Evolutionary conservation across 306 rosid species (phyloP), one percentile per base, ranked within the genome.

Genomic region (Quercus engelmannii): DNA sequence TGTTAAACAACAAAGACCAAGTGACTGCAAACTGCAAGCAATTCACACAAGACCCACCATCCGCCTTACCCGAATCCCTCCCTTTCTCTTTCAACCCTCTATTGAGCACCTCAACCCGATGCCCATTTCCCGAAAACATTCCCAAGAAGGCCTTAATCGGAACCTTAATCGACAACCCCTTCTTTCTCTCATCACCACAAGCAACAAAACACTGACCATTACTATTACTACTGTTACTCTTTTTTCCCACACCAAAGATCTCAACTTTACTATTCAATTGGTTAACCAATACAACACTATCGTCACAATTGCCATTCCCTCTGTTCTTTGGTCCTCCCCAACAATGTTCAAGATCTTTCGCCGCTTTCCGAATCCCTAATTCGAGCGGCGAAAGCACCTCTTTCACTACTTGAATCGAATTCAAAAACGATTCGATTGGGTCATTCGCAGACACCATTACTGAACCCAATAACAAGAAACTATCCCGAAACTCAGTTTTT

Each of bases 301-400:
- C 73, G 46, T 41, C 46, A 41, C 12, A 8, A 8, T 0, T 41
- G 46, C 46, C 11, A 49, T 49, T 13, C 5, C 59, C 79, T 68
- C 75, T 89, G 70, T 86, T 91, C 86, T 90, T 90, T 7, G 79
- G 63, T 69, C 90, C 93, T 13, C 87, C 83, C 83, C 90, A 90
- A 76, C 98, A 86, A 76, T 87, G 88, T 78, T 96, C 99, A n/a
- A 96, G 86, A 88, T 96, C 99, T 69, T 85, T 92, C 11, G 97
- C 93, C 41, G 93, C 98, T 79, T 89, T 96, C 18, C 91, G 90
- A 74, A 93, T 49, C 65, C 97, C 85, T 85, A 88, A 82, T 84
- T 93, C 97, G 6, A 96, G 83, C 21, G 99, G 99, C 19, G 86
- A 88, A 23, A 96, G 56, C 73, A 86, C 92, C 61, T 93, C 98